Evolutionary conservation across 257 asterid species (phyloP), one percentile per base, ranked within the genome.

Genomic region (Buddleja alternifolia): DNA sequence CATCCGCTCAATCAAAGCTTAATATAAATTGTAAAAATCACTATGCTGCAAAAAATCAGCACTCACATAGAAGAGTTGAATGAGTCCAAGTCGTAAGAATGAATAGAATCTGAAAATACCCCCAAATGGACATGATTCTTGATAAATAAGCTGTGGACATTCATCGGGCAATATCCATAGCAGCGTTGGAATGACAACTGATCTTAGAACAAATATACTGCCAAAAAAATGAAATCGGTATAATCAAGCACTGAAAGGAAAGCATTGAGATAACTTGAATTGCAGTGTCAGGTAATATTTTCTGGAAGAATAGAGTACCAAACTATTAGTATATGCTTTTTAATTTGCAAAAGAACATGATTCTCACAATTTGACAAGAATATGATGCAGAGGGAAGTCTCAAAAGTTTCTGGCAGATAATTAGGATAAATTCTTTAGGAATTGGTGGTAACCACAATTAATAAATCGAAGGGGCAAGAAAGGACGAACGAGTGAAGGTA

Each of bases 61-160:
- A 86, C 99, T 84, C 79, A 94, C 99, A 67, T 94, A 87, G 84
- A 94, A 81, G 77, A 94, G 91, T 60, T 85, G 93, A 67, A 91
- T 60, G 34, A 94, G 88, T 61, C 93, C 93, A 73, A 58, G 67
- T 54, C 92, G 90, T 75, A 94, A 78, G 75, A 81, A 75, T 71
- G 90, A 77, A 83, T 94, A 89, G 76, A 91, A 82, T 81, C 83
- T 71, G 81, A 80, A 81, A 77, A 87, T 73, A 77, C 84, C 77
- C 81, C 79, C 84, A 74, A 60, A 78, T 53, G 85, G 74, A 60
- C 86, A 85, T 12, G 80, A 40, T 50, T 82, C 89, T 66, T 71
- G 85, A 57, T 71, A 74, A 50, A 42, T 56, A 62, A 59, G 75
- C 40, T 48, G 73, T 9, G 77, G 77, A 75, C 86, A 85, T 17